Base-by-base conservation (phyloP, 139 green algal species). In the Astrephomene gubernaculifera region DNA sequence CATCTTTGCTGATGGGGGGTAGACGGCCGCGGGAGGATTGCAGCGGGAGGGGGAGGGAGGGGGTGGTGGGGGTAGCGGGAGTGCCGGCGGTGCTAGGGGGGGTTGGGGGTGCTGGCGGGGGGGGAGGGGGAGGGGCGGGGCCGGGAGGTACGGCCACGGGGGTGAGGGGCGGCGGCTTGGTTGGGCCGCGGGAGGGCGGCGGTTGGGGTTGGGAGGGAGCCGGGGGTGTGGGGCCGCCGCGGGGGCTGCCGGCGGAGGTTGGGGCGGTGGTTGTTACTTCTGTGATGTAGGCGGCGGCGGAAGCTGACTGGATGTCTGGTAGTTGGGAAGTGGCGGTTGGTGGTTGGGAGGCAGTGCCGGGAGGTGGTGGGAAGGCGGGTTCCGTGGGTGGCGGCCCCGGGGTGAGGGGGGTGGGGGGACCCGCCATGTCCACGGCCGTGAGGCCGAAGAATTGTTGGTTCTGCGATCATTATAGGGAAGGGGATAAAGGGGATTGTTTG, bases 361-460 rank as follows among this genome's bases (percentile, higher is more conserved):
- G 57, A 6, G 2, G 5, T 6, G 68, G 39, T 27, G 22, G 36
- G 25, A 25, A 54, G 67, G 67, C 2, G 7, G 19, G 39, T n/a
- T n/a, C n/a, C n/a, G n/a, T 36, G 38, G 38, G 0, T 14, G 39
- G 36, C 4, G 39, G 41, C 19, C 24, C 0, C 7, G 14, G 36
- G 67, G 7, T 14, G 2, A 29, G 21, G 19, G 67, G 38, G 10
- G 67, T n/a, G 36, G 10, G 22, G 67, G 8, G 6, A 49, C 4
- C 35, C 73, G 52, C 73, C 73, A 71, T 57, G 9, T 82, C 74
- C 4, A 82, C 54, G 25, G 54, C 39, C 3, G 74, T 82, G 38
- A 82, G 74, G 27, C 54, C 54, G 74, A 82, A 82, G 25, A 82
- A 36, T 38, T 82, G 74, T 3, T 61, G 27, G 0, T n/a, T n/a